Conservation (phyloP, 2,329 filamentous ascomycete species). For the Aphanocladium album region DNA sequence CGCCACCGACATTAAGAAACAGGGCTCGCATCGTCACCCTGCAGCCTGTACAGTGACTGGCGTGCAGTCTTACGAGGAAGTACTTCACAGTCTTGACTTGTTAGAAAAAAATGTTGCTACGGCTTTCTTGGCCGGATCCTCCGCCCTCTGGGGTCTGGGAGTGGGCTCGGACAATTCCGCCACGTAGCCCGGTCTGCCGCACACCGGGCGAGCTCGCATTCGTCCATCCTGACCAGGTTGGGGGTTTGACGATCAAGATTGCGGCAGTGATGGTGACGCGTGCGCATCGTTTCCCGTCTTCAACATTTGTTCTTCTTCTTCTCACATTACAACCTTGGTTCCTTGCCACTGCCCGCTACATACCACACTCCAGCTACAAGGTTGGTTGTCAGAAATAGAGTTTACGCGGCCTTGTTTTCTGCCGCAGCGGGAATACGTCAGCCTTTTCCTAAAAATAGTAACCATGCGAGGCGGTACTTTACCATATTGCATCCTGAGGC, state of each 20-base stretch:
- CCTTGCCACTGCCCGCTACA: neutral
- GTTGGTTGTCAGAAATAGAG: neutral
- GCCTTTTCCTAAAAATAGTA: conserved; percentile 1
- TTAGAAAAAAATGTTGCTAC: neutral
- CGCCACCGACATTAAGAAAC: too few relatives aligned
- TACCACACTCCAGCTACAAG: neutral
- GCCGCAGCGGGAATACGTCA: neutral
- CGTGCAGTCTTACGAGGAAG: too few relatives aligned
- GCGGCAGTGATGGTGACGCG: too few relatives aligned
- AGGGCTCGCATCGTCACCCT: too few relatives aligned
- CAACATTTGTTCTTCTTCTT: neutral
- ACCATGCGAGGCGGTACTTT: neutral
- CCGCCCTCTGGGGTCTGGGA: too few relatives aligned
- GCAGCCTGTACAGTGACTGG: too few relatives aligned
- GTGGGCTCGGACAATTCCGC: neutral
- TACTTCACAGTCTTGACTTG: too few relatives aligned
- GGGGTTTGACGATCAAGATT: neutral
- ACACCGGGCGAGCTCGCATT: neutral
- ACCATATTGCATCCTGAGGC: too few relatives aligned
- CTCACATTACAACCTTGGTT: neutral
- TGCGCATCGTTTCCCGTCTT: neutral
- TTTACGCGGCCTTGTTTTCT: neutral
- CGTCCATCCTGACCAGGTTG: neutral
- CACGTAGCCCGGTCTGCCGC: neutral
- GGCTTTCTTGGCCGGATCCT: neutral